A percentile compares a stretch with the other conserved stretches of the same genome.
Conservation (phyloP, 257 asterid genomes). For the Nicotiana obtusifolia region DNA sequence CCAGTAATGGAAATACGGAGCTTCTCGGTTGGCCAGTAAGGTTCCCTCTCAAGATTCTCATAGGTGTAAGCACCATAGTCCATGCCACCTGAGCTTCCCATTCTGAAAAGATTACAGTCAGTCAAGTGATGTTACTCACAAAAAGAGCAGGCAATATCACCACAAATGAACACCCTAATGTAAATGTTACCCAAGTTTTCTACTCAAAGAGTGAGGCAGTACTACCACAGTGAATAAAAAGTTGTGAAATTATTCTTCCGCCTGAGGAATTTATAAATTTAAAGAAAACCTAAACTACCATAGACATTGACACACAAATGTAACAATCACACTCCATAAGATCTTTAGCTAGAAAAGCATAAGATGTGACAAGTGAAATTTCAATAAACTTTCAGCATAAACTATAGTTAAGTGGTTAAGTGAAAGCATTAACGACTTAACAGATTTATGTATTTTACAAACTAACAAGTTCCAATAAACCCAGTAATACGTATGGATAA, state of each 20-base stretch:
- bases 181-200: neutral
- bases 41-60: constrained; percentile 75
- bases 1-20: constrained; percentile 80
- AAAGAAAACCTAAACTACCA: neutral
- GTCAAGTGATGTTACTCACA: neutral
- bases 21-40: constrained; percentile 79
- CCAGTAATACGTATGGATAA: neutral
- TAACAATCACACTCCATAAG: neutral
- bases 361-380: neutral
- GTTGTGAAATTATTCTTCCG: neutral
- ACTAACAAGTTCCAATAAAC: neutral
- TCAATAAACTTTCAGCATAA: no score
- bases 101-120: constrained; percentile 26
- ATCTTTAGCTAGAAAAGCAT: neutral
- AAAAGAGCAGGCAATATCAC: neutral
- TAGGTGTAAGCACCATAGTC: constrained; percentile 69
- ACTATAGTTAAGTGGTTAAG: no score
- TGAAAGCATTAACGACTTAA: neutral
- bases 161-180: neutral
- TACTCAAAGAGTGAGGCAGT: neutral
- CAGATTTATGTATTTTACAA: neutral
- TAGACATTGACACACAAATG: neutral
- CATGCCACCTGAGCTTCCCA: constrained; percentile 57
- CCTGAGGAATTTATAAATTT: neutral
- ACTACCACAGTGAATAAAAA: neutral